Conservation (phyloP, 371 early-diverging fungal species). For the Synchytrium microbalum region DNA sequence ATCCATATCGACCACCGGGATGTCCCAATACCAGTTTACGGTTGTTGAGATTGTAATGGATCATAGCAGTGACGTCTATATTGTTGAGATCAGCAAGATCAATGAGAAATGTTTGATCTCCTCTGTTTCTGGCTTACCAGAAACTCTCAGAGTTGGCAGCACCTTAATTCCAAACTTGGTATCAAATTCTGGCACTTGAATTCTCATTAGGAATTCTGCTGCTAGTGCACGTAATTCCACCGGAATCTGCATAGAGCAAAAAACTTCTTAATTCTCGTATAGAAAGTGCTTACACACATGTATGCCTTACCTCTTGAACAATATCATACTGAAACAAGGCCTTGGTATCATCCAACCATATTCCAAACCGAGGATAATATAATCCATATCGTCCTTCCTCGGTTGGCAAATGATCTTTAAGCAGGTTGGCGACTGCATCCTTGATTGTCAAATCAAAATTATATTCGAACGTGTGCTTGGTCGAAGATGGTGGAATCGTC, state of each 20-base stretch:
- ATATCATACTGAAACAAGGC: slow-evolving; percentile 23
- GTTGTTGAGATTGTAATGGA: slow-evolving; percentile 16
- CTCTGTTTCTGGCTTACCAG: slow-evolving; percentile 5
- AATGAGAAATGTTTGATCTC: not conserved
- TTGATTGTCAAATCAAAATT: slow-evolving; percentile 14
- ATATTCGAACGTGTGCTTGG: slow-evolving; percentile 9
- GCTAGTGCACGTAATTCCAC: slow-evolving; percentile 20
- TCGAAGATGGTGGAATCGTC: slow-evolving; percentile 13
- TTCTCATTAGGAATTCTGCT: slow-evolving; percentile 19
- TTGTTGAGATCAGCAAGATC: not conserved
- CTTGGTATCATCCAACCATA: slow-evolving; percentile 22
- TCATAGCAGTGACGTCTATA: slow-evolving; percentile 18
- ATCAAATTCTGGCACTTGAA: slow-evolving; percentile 21
- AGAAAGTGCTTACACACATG: not conserved
- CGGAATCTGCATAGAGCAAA: not conserved
- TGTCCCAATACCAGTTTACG: slow-evolving; percentile 11
- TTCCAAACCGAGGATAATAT: slow-evolving; percentile 23
- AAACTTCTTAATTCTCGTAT: not conserved
- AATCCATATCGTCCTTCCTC: slow-evolving; percentile 13
- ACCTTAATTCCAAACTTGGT: slow-evolving; percentile 24
- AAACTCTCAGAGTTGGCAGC: slow-evolving; percentile 12
- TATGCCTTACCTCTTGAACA: slow-evolving; percentile 14
- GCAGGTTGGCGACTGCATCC: slow-evolving; percentile 14
- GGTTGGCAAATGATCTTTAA: slow-evolving; percentile 1
- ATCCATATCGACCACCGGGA: slow-evolving; percentile 14